These are phyloP conservation scores for Berberis thunbergii DNA, from an alignment of 164 flowering plant species.

Conservation along the genomic window DNA sequence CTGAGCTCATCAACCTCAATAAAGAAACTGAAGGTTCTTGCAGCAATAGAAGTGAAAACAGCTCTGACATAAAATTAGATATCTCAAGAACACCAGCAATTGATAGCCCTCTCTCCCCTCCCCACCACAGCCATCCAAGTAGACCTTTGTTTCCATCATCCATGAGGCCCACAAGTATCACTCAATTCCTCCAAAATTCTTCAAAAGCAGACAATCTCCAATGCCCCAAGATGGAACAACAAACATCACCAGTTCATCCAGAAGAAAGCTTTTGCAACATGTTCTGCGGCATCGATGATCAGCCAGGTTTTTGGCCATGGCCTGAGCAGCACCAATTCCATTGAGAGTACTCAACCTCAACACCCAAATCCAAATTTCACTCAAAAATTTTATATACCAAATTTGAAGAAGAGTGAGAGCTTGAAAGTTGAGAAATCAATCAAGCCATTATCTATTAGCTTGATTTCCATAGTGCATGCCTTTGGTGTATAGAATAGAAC, in stretches of 20 bases:
- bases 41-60: constrained; percentile 89
- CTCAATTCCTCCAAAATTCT: constrained; percentile 53
- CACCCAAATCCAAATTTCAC: too few relatives aligned
- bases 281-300: constrained; percentile 80
- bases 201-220: constrained; percentile 29
- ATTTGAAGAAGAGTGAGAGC: too few relatives aligned
- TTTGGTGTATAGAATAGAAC: too few relatives aligned
- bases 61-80: constrained; percentile 72
- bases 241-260: constrained; percentile 19
- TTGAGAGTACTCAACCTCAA: constrained; percentile 16
- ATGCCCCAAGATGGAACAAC: constrained; percentile 27
- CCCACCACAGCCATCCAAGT: constrained; percentile 14
- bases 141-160: constrained; percentile 34
- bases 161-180: constrained; percentile 25
- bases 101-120: constrained; percentile 42
- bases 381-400: too few relatives aligned
- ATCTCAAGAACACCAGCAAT: constrained; percentile 61
- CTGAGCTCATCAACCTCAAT: constrained; percentile 83
- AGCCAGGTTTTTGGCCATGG: constrained; percentile 95
- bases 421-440: too few relatives aligned
- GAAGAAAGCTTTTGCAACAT: constrained; percentile 77
- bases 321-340: constrained; percentile 66
- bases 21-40: constrained; percentile 92
- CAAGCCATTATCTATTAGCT: too few relatives aligned
- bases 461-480: too few relatives aligned